Conservation (phyloP, 2,329 filamentous ascomycete species). For the Epichloe coenophiala region DNA sequence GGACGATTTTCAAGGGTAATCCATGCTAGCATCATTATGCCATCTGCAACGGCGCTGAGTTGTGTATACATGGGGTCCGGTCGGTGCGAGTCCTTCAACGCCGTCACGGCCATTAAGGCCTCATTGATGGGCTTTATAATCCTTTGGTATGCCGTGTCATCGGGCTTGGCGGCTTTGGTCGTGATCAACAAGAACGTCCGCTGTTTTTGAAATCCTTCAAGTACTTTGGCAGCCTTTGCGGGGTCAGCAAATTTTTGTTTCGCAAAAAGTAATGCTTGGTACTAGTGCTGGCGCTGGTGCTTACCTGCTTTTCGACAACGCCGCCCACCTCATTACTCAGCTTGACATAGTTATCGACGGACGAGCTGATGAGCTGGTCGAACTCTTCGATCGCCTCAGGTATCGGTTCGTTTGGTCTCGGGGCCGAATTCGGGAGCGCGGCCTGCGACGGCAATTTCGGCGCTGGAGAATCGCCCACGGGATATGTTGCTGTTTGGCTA, state of each 20-base stretch:
- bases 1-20: constrained; percentile 74
- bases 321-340: constrained; percentile 68
- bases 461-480: constrained; percentile 14
- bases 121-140: constrained; percentile 80
- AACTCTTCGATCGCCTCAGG: constrained; percentile 79
- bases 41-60: constrained; percentile 76
- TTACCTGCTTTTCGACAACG: constrained; percentile 66
- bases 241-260: constrained; percentile 45
- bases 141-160: constrained; percentile 55
- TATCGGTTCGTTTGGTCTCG: constrained; percentile 37
- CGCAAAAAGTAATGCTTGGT: constrained; percentile 44
- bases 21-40: constrained; percentile 83
- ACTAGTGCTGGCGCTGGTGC: constrained; percentile 8
- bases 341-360: constrained; percentile 66
- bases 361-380: constrained; percentile 59
- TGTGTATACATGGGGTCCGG: constrained; percentile 65
- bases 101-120: constrained; percentile 63
- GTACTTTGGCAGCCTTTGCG: constrained; percentile 35
- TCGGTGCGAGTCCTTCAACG: constrained; percentile 71
- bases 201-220: constrained; percentile 65
- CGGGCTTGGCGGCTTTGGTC: constrained; percentile 85
- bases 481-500: constrained; percentile 23
- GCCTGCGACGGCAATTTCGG: constrained; percentile 27
- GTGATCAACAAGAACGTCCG: constrained; percentile 78
- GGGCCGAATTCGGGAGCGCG: constrained; percentile 11